A percentile compares a stretch with the other conserved stretches of the same genome.
Evolutionary conservation across 305 asterid genomes (phyloP).

Genomic region (Solanum aculeatissimum): DNA sequence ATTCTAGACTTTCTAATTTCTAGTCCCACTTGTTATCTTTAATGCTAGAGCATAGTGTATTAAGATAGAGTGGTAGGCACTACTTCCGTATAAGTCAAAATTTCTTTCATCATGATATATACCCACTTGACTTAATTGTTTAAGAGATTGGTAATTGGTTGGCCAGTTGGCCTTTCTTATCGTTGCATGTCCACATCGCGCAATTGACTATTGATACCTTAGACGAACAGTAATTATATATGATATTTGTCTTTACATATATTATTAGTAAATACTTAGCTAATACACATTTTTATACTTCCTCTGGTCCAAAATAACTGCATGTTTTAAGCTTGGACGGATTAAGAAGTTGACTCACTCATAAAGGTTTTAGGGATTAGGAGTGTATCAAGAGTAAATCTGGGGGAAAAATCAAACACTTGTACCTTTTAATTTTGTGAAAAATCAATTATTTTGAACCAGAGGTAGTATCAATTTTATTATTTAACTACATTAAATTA

Average conservation of each 20-base stretch:
- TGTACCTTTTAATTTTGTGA: no score
- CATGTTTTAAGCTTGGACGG: neutral
- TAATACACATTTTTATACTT: neutral
- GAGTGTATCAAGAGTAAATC: no score
- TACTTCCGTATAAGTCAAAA: neutral
- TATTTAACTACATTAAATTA: neutral
- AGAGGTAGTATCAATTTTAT: neutral
- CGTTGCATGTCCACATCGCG: neutral
- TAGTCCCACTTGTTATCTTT: slow-evolving; percentile 5
- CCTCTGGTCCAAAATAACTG: neutral
- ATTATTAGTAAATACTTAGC: neutral
- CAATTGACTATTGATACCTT: neutral
- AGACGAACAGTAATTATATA: neutral
- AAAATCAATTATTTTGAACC: no score
- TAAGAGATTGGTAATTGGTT: neutral
- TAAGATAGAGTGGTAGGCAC: neutral
- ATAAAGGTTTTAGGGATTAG: no score
- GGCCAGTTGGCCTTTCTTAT: neutral
- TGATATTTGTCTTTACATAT: neutral
- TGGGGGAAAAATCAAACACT: no score
- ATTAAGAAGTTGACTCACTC: neutral
- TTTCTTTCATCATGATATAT: neutral
- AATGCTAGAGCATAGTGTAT: neutral
- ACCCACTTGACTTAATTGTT: neutral
- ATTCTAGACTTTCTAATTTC: neutral